Percentiles rank a stretch among this genome's conserved stretches.
Evolutionary conservation across 2,329 filamentous ascomycete species (phyloP).

Genomic region (Periconia macrospinosa): DNA sequence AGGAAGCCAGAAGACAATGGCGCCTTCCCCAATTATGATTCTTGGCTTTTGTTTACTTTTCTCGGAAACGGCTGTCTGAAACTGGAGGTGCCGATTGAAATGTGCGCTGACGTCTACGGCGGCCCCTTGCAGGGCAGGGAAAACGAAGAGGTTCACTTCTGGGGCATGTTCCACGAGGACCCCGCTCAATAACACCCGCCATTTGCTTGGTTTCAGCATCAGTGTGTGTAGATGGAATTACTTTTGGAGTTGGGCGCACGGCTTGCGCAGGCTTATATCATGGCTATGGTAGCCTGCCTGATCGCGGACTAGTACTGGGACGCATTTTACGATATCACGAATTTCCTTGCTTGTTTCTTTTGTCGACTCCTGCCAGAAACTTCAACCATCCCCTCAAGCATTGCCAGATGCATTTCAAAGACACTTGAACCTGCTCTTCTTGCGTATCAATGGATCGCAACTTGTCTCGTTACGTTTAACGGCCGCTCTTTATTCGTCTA

Average conservation of each 20-base stretch:
- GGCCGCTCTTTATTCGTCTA: conserved; percentile 3
- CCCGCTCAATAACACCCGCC: conserved; percentile 20
- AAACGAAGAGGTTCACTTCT: conserved; percentile 39
- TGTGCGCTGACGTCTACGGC: conserved; percentile 40
- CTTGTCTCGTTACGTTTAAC: conserved; percentile 10
- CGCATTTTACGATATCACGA: conserved; percentile 37
- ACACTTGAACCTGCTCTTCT: no score
- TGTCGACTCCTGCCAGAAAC: no score
- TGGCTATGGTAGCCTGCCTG: conserved; percentile 11
- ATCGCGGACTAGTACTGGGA: conserved; percentile 22
- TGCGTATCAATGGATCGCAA: conserved; percentile 1
- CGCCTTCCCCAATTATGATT: conserved; percentile 37
- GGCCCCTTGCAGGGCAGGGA: conserved; percentile 32
- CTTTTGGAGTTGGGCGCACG: conserved; percentile 37
- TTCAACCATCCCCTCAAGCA: no score
- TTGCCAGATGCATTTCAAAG: neutral
- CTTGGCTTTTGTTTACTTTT: conserved; percentile 42
- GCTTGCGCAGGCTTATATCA: conserved; percentile 9
- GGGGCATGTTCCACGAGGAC: conserved; percentile 40
- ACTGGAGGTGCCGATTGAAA: conserved; percentile 40
- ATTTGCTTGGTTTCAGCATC: conserved; percentile 14
- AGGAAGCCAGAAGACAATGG: conserved; percentile 31
- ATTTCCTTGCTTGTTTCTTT: conserved; percentile 25
- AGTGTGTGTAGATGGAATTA: conserved; percentile 28
- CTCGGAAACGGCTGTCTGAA: conserved; percentile 39